Conservation (phyloP, 1,284 basidiomycete genomes). For the Takashimella tepidaria region DNA sequence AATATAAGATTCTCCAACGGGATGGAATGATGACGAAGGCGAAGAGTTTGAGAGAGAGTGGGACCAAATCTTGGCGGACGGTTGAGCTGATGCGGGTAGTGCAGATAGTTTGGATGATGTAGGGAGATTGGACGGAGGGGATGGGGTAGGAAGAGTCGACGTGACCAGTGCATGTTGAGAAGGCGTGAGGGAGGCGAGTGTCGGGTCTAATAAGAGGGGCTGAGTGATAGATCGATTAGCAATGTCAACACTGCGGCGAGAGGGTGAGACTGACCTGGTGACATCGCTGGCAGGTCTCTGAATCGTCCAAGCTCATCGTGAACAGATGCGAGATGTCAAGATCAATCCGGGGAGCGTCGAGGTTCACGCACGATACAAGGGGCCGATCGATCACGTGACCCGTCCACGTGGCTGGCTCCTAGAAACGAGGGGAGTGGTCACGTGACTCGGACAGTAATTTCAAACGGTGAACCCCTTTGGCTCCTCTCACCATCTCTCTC, state of each 20-base stretch:
- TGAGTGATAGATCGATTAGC: slow-evolving; percentile 35
- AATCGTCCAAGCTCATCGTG: slow-evolving; percentile 10
- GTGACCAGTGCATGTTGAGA: slow-evolving; percentile 80
- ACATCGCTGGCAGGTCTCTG: slow-evolving; percentile 40
- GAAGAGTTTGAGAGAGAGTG: no score
- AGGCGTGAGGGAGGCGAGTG: slow-evolving; percentile 72
- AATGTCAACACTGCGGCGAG: not conserved
- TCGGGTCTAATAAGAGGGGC: slow-evolving; percentile 78
- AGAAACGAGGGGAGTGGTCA: no score
- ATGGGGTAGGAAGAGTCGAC: slow-evolving; percentile 55
- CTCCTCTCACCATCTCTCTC: no score
- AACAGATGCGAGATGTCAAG: not conserved
- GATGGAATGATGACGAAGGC: slow-evolving; percentile 33
- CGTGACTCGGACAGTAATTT: no score
- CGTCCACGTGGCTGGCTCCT: no score
- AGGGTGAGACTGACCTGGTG: slow-evolving; percentile 31
- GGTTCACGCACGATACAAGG: no score
- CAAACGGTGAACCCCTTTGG: no score
- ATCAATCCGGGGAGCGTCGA: not conserved
- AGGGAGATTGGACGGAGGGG: slow-evolving; percentile 37
- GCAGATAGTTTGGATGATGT: slow-evolving; percentile 56
- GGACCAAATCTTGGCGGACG: slow-evolving; percentile 46
- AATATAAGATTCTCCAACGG: slow-evolving; percentile 73
- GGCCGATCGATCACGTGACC: no score
- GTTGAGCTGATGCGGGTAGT: slow-evolving; percentile 54